Evolutionary conservation across 768 basidiomycete species (phyloP).

Genomic region (Naganishia vaughanmartiniae): DNA sequence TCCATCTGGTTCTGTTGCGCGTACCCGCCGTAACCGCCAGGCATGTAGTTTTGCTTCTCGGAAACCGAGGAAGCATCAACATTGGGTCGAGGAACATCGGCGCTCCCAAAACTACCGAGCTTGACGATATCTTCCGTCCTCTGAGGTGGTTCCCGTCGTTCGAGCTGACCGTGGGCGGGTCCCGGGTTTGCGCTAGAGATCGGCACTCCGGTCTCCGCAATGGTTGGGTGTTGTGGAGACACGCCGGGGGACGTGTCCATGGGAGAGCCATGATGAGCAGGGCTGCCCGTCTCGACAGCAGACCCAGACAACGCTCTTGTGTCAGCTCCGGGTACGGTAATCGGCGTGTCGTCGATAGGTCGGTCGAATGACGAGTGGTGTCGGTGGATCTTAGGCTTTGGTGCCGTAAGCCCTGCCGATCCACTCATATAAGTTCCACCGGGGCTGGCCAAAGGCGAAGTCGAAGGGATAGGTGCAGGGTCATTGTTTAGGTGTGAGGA

Average conservation of each 20-base stretch:
- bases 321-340: neutral
- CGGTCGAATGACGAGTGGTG: conserved; percentile 5
- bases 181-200: conserved; percentile 14
- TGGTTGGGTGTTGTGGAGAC: conserved; percentile 22
- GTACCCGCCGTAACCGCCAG: neutral
- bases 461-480: conserved; percentile 24
- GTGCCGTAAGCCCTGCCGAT: neutral
- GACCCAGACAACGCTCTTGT: conserved; percentile 8
- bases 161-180: conserved; percentile 26
- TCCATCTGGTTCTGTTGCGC: neutral
- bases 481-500: conserved; percentile 30
- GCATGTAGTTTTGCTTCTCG: conserved; percentile 3
- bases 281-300: conserved; percentile 7
- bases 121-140: conserved; percentile 26
- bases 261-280: conserved; percentile 8
- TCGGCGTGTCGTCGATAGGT: conserved; percentile 6
- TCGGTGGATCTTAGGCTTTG: neutral
- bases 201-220: conserved; percentile 32
- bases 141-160: conserved; percentile 14
- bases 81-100: conserved; percentile 8
- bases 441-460: neutral
- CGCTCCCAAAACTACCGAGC: conserved; percentile 29
- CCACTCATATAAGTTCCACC: conserved; percentile 4
- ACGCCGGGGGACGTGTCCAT: neutral
- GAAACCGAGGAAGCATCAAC: neutral